These are phyloP conservation scores for Corinectria fuckeliana DNA, from an alignment of 2,329 filamentous ascomycete genomes.

Conservation along the genomic window DNA sequence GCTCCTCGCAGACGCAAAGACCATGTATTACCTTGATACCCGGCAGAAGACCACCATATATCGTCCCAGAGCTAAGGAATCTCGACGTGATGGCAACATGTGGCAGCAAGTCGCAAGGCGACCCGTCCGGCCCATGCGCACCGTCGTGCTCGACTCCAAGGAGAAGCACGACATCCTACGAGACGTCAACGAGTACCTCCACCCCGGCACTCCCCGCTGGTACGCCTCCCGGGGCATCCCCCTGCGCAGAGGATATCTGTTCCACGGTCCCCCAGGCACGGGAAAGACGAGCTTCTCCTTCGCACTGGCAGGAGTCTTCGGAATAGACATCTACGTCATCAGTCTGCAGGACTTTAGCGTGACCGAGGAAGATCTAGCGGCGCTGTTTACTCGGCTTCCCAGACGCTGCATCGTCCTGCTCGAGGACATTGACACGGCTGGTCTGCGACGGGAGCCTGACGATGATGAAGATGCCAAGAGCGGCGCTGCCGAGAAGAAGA, in stretches of 20 bases:
- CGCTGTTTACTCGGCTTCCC: slow-evolving; percentile 66
- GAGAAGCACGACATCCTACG: slow-evolving; percentile 71
- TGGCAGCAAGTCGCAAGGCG: slow-evolving; percentile 67
- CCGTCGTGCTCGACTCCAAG: slow-evolving; percentile 73
- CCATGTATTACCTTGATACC: slow-evolving; percentile 58
- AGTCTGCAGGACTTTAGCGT: slow-evolving; percentile 61
- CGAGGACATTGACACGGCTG: slow-evolving; percentile 74
- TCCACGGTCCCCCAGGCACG: slow-evolving; percentile 77
- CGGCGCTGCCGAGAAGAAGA: too few relatives aligned
- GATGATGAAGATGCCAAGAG: slow-evolving; percentile 30
- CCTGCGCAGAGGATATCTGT: slow-evolving; percentile 77
- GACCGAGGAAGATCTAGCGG: slow-evolving; percentile 66
- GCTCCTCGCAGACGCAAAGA: slow-evolving; percentile 61
- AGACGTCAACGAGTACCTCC: slow-evolving; percentile 81
- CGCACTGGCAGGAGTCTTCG: slow-evolving; percentile 69
- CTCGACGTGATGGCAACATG: slow-evolving; percentile 53
- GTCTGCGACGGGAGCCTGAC: slow-evolving; percentile 54
- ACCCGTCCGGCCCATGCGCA: slow-evolving; percentile 74
- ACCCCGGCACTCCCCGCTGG: slow-evolving; percentile 73
- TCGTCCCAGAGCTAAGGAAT: slow-evolving; percentile 55
- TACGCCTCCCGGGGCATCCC: slow-evolving; percentile 79
- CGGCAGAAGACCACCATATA: slow-evolving; percentile 65
- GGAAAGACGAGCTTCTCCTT: slow-evolving; percentile 75
- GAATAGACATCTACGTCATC: slow-evolving; percentile 71
- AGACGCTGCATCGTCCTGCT: slow-evolving; percentile 69